Conservation (phyloP, 2,329 filamentous ascomycete genomes). For the Fusarium drepaniforme region DNA sequence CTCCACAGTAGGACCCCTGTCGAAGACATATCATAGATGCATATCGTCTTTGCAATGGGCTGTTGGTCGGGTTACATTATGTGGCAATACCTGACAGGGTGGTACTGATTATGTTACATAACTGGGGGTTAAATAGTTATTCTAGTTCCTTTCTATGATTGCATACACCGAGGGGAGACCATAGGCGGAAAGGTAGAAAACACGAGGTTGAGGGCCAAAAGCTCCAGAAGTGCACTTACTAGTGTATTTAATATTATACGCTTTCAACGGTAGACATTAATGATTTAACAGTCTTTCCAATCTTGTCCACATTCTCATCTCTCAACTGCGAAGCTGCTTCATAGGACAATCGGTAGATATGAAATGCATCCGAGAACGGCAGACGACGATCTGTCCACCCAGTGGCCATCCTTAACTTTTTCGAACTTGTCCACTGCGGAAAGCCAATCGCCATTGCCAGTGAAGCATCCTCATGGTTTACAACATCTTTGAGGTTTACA, state of each 20-base stretch:
- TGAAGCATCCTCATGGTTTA: not conserved
- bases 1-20: not conserved
- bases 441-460: slow-evolving; percentile 5
- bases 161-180: not conserved
- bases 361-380: not conserved
- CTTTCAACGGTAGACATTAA: not conserved
- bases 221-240: not conserved
- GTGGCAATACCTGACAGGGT: not conserved
- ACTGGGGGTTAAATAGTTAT: not conserved
- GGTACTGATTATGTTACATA: not conserved
- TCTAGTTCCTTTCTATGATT: not conserved
- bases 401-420: not conserved
- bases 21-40: not conserved
- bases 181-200: not conserved
- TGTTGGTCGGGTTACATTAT: slow-evolving; percentile 2
- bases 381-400: not conserved
- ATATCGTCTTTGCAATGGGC: not conserved
- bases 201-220: not conserved
- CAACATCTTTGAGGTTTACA: not conserved
- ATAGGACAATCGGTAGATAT: not conserved
- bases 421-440: not conserved
- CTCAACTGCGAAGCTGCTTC: not conserved
- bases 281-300: not conserved
- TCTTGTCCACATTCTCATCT: not conserved
- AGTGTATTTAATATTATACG: not conserved